Evolutionary conservation across 1,284 basidiomycete species (phyloP).

Genomic region (Rhodotorula sp.): DNA sequence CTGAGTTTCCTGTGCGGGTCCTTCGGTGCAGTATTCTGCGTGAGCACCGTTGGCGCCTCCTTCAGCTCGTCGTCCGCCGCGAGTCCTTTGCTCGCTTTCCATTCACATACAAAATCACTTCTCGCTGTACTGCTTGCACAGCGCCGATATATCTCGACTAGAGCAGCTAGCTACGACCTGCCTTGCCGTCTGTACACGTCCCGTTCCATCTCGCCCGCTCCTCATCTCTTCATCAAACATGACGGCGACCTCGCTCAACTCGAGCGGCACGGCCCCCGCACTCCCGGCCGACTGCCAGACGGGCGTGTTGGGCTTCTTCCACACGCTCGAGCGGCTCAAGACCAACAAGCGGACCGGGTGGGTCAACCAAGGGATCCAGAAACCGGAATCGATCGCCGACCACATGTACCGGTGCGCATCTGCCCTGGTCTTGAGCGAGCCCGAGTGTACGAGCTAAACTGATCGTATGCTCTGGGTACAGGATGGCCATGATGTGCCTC

Average conservation of each 20-base stretch:
- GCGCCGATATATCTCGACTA: too few relatives aligned
- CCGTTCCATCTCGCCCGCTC: too few relatives aligned
- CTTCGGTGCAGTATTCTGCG: too few relatives aligned
- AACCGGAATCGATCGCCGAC: conserved; percentile 74
- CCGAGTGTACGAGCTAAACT: not conserved
- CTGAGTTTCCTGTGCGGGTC: too few relatives aligned
- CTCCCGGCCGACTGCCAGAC: conserved; percentile 22
- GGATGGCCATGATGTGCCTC: conserved; percentile 86
- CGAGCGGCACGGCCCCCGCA: conserved; percentile 5
- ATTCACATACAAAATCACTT: too few relatives aligned
- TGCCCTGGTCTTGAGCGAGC: too few relatives aligned
- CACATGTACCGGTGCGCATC: conserved; percentile 90
- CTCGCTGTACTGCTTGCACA: too few relatives aligned
- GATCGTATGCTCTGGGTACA: not conserved
- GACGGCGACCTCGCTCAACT: conserved; percentile 4
- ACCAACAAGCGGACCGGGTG: conserved; percentile 93
- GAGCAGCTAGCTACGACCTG: too few relatives aligned
- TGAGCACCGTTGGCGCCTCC: too few relatives aligned
- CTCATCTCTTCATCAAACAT: not conserved
- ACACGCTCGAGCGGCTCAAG: conserved; percentile 83
- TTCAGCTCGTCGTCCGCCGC: too few relatives aligned
- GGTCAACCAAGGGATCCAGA: conserved; percentile 72
- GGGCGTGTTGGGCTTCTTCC: conserved; percentile 75
- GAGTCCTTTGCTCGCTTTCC: too few relatives aligned
- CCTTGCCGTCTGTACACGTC: too few relatives aligned